Conservation (phyloP, 1,284 basidiomycete genomes). For the Cryptococcus neoformans region DNA sequence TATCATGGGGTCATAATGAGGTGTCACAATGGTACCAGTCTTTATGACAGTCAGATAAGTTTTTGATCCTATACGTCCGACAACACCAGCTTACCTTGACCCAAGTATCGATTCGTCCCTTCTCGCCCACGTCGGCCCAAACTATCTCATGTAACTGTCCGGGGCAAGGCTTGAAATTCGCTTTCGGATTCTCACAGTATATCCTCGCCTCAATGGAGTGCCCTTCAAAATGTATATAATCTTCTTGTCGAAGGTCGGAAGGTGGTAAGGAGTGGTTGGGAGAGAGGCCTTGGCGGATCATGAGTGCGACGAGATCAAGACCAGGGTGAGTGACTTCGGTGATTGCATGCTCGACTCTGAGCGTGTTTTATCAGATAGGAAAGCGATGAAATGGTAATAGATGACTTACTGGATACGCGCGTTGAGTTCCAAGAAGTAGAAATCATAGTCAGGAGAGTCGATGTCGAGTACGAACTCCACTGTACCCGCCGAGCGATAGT, state of each 20-base stretch:
- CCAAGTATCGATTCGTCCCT: slow-evolving; percentile 34
- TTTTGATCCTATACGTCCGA: not conserved
- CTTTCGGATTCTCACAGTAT: slow-evolving; percentile 63
- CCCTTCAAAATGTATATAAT: slow-evolving; percentile 23
- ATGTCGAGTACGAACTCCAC: slow-evolving; percentile 67
- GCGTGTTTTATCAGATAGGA: not conserved
- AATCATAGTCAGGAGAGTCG: slow-evolving; percentile 44
- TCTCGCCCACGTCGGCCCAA: slow-evolving; percentile 41
- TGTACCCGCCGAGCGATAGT: slow-evolving; percentile 63
- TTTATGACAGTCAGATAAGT: not conserved
- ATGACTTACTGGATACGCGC: slow-evolving; percentile 59
- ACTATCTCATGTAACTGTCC: slow-evolving; percentile 60
- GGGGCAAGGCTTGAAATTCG: slow-evolving; percentile 60
- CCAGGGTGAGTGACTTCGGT: slow-evolving; percentile 59
- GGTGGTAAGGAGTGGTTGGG: slow-evolving; percentile 40
- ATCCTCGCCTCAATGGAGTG: slow-evolving; percentile 61
- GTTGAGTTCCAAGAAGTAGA: slow-evolving; percentile 72
- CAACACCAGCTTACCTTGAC: slow-evolving; percentile 9
- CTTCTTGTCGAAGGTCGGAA: slow-evolving; percentile 37
- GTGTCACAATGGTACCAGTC: slow-evolving; percentile 53
- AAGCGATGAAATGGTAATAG: not conserved
- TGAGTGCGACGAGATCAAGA: slow-evolving; percentile 64
- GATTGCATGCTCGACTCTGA: slow-evolving; percentile 61
- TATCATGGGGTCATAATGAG: slow-evolving; percentile 59
- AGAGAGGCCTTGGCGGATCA: slow-evolving; percentile 48